Base-by-base conservation (phyloP, 129 eudicot genomes). In the Apium graveolens region DNA sequence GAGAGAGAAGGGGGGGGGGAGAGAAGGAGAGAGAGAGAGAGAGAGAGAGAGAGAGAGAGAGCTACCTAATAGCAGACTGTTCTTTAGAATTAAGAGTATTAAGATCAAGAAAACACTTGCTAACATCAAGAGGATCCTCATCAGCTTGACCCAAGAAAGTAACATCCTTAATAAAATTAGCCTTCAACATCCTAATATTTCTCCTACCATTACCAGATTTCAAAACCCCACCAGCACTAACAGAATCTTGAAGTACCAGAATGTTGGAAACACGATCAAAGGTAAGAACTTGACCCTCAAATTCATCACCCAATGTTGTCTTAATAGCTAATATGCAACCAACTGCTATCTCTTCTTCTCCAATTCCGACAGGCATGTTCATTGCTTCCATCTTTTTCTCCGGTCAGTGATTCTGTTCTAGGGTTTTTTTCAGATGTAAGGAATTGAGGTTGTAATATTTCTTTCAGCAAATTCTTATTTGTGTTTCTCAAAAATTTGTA, bases 241-340 rank as follows among this genome's bases (percentile, higher is more conserved):
- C 27, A 55, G 68, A 60, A n/a, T 94, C 98, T 88, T 94, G 97
- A 77, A 94, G 92, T 32, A 91, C 90, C 73, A 94, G 87, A 83
- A 94, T 88, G 89, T 91, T 90, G 75, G 96, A 91, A 41, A 85
- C 86, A 49, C 84, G 90, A 83, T 94, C 97, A 57, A 82, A 94
- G 78, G 97, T 79, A 80, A 94, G 87, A 42, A 94, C 87, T 88
- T 89, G 93, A 41, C 89, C 97, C 84, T 94, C 91, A 34, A 94
- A 91, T 82, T 94, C 97, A 42, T 94, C 98, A 5, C 96, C 98
- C 27, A 94, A 80, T 51, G 93, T 89, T 5, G 98, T 94, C 83
- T 94, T 94, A 76, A 94, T 89, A 13, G 96, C 88, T 24, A 94
- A 83, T 13, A 90, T 69, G 70, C 98, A 88, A 31, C 98, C 98